Base-by-base conservation (phyloP, 2,329 filamentous ascomycete genomes). In the Alternaria alternata region DNA sequence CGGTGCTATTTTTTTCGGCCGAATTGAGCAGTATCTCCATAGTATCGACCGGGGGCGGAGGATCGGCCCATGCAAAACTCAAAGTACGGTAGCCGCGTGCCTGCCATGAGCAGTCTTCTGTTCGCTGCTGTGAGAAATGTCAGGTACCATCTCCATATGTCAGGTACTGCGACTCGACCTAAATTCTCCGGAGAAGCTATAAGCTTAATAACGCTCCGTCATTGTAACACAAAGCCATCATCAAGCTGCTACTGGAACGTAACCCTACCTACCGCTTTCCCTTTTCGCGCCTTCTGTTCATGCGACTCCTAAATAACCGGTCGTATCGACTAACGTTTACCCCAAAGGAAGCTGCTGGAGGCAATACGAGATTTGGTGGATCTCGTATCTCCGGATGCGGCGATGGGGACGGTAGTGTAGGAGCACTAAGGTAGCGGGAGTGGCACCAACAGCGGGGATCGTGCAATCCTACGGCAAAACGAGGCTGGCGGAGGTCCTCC, bases 361-460 rank as follows among this genome's bases (percentile, higher is more conserved):
- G 16, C 47, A 57, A 51, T 30, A 59, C 57, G 36, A 59, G 38
- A 24, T 24, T 24, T 47, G 32, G 41, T 43, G 30, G 34, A 18
- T 41, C 12, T 38, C 16, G 28, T 54, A 59, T 54, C 36, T 59
- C 30, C 20, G 36, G 56, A 46, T 34, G 51, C 41, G 56, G 56
- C 56, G 18, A 54, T 32, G 44, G 30, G 18, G 38, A 41, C 8
- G 5, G 38, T 41, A 34, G 46, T 22, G 43, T 54, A 32, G 43
- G 54, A 46, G 47, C 36, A 34, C 47, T 38, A 57, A 41, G 20
- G 22, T 18, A 42, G 42, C 54, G 54, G 46, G 39, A 38, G 54
- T 57, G 46, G 39, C 54, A 54, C 52, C 26, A 57, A n/a, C 47
- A 59, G 56, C 51, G 56, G 51, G 56, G 56, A 42, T 48, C 20